phyloP scores from a whole-genome alignment of 176 grass and related monocot species.

The Canna indica region DNA sequence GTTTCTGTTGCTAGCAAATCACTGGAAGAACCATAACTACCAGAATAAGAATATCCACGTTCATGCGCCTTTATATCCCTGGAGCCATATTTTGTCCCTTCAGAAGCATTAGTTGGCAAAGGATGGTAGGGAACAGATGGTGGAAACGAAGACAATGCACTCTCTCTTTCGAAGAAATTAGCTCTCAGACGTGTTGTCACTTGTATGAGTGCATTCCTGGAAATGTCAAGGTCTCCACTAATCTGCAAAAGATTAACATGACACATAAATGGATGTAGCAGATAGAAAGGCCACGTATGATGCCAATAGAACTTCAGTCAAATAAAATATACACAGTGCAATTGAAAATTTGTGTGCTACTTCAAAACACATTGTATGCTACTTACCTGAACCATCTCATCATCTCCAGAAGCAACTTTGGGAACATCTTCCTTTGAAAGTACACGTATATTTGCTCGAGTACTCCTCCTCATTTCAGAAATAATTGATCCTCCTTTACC shows the following conservation, averaged over 20 bases:
- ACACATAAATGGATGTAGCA: background rate
- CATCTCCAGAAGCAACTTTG: slow-evolving; percentile 83
- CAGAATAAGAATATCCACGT: slow-evolving; percentile 51
- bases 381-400: slow-evolving; percentile 92
- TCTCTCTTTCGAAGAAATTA: slow-evolving; percentile 96
- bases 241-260: slow-evolving; percentile 39
- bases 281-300: background rate
- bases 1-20: slow-evolving; percentile 45
- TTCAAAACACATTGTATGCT: too few species aligned
- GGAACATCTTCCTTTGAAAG: slow-evolving; percentile 97
- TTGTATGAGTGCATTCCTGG: slow-evolving; percentile 73
- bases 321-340: background rate
- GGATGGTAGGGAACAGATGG: slow-evolving; percentile 53
- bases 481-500: slow-evolving; percentile 97
- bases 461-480: slow-evolving; percentile 73
- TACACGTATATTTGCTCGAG: slow-evolving; percentile 80
- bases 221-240: slow-evolving; percentile 72
- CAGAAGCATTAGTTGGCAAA: slow-evolving; percentile 43
- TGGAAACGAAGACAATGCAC: slow-evolving; percentile 40
- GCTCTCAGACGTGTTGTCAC: slow-evolving; percentile 87
- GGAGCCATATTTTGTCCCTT: slow-evolving; percentile 52
- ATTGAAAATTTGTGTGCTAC: background rate
- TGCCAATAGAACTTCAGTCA: background rate
- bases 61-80: slow-evolving; percentile 53
- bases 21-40: slow-evolving; percentile 52